Evolutionary conservation across 2,329 filamentous ascomycete species (phyloP), one percentile per base, ranked within the genome.

Genomic region (Penicillium sp.): DNA sequence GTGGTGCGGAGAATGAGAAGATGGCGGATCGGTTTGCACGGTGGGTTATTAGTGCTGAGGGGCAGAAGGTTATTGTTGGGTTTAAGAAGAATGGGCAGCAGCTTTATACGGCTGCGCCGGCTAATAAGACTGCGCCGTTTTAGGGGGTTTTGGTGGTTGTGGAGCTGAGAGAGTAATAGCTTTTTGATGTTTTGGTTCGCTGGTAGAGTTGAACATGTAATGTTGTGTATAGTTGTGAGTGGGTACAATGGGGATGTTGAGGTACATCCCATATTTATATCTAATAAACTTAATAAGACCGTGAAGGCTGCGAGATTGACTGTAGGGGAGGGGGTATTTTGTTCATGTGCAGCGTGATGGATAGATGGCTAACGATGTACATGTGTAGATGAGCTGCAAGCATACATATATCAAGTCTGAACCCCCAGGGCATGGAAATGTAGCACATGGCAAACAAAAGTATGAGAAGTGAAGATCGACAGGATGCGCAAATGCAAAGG

Each of bases 61-160:
- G 68, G 10, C 74, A 78, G 61, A 65, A 62, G 18, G 67, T 75
- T 27, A 67, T 78, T 44, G 65, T 58, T 1, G 60, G 56, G 0
- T 77, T 77, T 47, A 67, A 71, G 53, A 74, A 75, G 62, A 67
- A 68, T 51, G 73, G 70, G 4, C 41, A 70, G 61, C 66, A 70
- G 57, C 51, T 76, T 45, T 77, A 76, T 53, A 72, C 64, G 42
- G 64, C 61, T 34, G 74, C 73, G 6, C 74, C 74, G 26, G 61
- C 39, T 61, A 57, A 52, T 30, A 46, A 48, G 36, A 57, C 51
- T 48, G 52, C 51, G 34, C 51, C 7, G n/a, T 51, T 44, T 36
- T 44, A 29, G 23, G 39, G 39, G 23, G 39, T n/a, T n/a, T 7
- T 29, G 39, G 14, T 23, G 6, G 38, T 13, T 26, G 27, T 23